Conservation (phyloP, 1,284 basidiomycete genomes). For the Microbotryum violaceum region DNA sequence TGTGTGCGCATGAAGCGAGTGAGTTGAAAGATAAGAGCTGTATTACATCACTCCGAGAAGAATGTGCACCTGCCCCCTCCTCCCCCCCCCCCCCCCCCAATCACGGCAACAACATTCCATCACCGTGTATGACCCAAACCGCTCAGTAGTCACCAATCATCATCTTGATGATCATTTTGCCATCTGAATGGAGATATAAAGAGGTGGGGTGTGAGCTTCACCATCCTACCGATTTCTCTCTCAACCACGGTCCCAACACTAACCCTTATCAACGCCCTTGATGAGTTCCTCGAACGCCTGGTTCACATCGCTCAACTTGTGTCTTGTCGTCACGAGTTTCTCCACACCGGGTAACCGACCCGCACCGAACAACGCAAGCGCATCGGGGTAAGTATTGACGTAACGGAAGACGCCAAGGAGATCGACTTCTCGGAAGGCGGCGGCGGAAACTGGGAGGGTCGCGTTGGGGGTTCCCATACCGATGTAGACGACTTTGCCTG, state of each 20-base stretch:
- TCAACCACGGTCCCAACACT: too few species aligned
- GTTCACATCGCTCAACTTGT: conserved; percentile 57
- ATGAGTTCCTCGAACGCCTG: conserved; percentile 72
- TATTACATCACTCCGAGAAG: too few species aligned
- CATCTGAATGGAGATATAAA: conserved; percentile 39
- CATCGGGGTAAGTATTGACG: conserved; percentile 73
- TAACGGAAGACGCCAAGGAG: conserved; percentile 74
- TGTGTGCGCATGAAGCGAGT: too few species aligned
- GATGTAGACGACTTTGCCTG: conserved; percentile 82
- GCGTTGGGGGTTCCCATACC: conserved; percentile 88
- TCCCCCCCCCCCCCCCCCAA: too few species aligned
- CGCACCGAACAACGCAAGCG: conserved; percentile 61
- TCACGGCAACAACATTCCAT: too few species aligned
- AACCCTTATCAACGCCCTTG: conserved; percentile 59
- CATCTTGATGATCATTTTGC: conserved; percentile 75
- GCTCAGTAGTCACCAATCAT: conserved; percentile 52
- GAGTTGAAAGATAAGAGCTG: too few species aligned
- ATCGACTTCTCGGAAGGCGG: conserved; percentile 83
- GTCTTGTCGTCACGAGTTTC: conserved; percentile 72
- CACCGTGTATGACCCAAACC: neutral
- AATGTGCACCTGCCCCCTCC: too few species aligned
- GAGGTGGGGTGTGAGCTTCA: too few species aligned
- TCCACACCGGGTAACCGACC: conserved; percentile 57
- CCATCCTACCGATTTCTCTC: too few species aligned
- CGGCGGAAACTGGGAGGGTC: conserved; percentile 69